Base-by-base conservation (phyloP, 441 rosid species). In the Biscutella auriculata region DNA sequence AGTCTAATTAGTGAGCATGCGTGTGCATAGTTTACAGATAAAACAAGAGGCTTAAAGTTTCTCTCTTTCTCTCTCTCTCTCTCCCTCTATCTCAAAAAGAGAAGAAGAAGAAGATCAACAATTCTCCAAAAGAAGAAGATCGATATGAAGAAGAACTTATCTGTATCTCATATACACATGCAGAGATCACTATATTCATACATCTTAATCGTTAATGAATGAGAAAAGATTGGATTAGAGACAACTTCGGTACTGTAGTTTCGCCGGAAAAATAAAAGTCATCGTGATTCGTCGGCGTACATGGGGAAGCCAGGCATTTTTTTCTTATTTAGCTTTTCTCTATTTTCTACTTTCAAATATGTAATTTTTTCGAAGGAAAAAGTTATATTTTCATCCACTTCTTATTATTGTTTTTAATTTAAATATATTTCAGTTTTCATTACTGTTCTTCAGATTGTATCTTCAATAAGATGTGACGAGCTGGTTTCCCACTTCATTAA, bases 231-330 rank as follows among this genome's bases (percentile, higher is more conserved):
- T 58, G 65, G 40, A 16, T 35, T 66, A 59, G 60, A 50, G 63
- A 54, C 60, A 51, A 50, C 51, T 57, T 50, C 34, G 59, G 40
- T 50, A n/a, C n/a, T n/a, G n/a, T n/a, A n/a, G 46, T 48, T 35
- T 65, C 58, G 58, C 58, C 57, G 64, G 64, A n/a, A 54, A 57
- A 28, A 12, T 37, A 52, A 50, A 52, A 44, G 39, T 56, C 25
- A 29, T 26, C 57, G 42, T 10, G 52, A 34, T 9, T 57, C 46
- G 32, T 57, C 59, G 70, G 70, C 42, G 70, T 66, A 66, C 65
- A 66, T 66, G 70, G 70, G 65, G 52, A 63, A 60, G 70, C 55
- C 70, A 58, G 70, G 65, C 70, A 59, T 58, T 66, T 54, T 56
- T 43, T 28, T 12, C 28, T 51, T 58, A 17, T 14, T 51, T 25